phyloP scores from a whole-genome alignment of 805 yeast species.

The Zygotorulaspora florentina region DNA sequence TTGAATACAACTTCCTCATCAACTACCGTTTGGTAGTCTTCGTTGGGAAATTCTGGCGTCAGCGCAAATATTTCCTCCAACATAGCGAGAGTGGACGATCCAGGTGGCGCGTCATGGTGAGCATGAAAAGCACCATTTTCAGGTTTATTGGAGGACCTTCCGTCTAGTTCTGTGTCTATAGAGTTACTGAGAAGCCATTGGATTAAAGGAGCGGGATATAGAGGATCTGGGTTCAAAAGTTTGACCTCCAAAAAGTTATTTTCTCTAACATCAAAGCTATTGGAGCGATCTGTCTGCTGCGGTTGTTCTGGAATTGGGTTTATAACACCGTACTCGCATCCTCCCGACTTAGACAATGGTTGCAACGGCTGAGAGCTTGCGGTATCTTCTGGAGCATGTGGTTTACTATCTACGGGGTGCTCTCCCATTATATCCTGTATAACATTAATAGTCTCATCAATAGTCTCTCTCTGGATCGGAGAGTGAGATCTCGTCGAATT shows the following conservation, averaged over 20 bases:
- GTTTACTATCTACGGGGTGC: not conserved
- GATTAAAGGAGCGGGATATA: conserved; percentile 1
- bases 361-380: not conserved
- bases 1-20: conserved; percentile 6
- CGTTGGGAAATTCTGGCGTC: conserved; percentile 8
- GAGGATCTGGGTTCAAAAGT: not conserved
- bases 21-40: conserved; percentile 8
- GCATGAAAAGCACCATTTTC: conserved; percentile 11
- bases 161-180: conserved; percentile 1
- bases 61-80: conserved; percentile 9
- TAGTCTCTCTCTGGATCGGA: not conserved
- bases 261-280: not conserved
- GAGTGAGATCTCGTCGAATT: not conserved
- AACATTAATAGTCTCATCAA: not conserved
- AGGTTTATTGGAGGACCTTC: conserved; percentile 6
- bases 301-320: not conserved
- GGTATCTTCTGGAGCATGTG: not conserved
- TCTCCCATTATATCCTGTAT: not conserved
- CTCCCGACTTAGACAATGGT: not conserved
- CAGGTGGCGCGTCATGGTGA: conserved; percentile 6
- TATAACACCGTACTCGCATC: no score
- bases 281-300: no score
- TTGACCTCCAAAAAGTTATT: not conserved
- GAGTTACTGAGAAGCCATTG: conserved; percentile 9
- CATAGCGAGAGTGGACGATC: conserved; percentile 6